Conservation (phyloP, 805 yeast genomes). For the Cyberlindnera mrakii region DNA sequence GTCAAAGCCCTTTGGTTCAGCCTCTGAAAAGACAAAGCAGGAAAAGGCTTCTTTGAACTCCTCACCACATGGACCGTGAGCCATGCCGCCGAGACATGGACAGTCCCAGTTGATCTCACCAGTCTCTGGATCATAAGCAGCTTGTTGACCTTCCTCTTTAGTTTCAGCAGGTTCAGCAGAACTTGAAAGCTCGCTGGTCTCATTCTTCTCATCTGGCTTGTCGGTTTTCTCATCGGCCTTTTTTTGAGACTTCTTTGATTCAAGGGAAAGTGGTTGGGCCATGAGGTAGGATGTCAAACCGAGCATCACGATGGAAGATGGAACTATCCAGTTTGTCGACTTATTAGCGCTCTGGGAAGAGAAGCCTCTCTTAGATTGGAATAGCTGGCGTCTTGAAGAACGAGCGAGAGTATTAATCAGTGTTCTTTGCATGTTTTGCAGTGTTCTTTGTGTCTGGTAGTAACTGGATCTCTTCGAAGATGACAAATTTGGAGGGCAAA, state of each 20-base stretch:
- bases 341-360: slow-evolving; percentile 5
- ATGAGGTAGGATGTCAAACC: slow-evolving; percentile 15
- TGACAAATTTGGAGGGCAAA: too few relatives aligned
- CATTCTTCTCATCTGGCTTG: slow-evolving; percentile 1
- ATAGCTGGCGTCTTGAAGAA: neutral
- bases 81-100: slow-evolving; percentile 99
- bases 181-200: neutral
- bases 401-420: neutral
- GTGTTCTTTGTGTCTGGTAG: too few relatives aligned
- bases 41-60: slow-evolving; percentile 92
- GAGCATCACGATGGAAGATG: slow-evolving; percentile 12
- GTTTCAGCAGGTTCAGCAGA: neutral
- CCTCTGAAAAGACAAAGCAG: slow-evolving; percentile 89
- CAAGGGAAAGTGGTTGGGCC: slow-evolving; percentile 16
- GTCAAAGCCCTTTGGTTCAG: slow-evolving; percentile 95
- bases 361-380: slow-evolving; percentile 10
- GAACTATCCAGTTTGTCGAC: slow-evolving; percentile 12
- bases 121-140: slow-evolving; percentile 92
- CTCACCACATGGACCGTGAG: slow-evolving; percentile 96
- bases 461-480: too few relatives aligned
- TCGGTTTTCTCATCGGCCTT: neutral
- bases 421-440: too few relatives aligned
- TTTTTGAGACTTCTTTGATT: slow-evolving; percentile 6
- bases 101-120: slow-evolving; percentile 99
- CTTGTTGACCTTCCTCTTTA: slow-evolving; percentile 36